phyloP scores from a whole-genome alignment of 805 yeast species.

The Myxozyma kluyveri region DNA sequence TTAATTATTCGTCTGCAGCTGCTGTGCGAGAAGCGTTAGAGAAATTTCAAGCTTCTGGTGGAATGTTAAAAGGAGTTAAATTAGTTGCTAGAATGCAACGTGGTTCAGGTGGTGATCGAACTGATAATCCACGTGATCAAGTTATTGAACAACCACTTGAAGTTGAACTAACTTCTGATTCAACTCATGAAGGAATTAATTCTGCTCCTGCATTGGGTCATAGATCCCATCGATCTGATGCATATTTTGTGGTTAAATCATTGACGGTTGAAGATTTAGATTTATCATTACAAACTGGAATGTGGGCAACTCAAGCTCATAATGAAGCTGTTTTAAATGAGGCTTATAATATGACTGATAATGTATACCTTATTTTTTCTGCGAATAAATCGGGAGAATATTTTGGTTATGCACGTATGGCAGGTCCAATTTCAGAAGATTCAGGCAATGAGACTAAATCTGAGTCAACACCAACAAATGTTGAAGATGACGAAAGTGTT shows the following conservation, averaged over 20 bases:
- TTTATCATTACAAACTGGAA: slow-evolving; percentile 37
- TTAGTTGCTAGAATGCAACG: slow-evolving; percentile 37
- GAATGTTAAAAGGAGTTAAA: slow-evolving; percentile 37
- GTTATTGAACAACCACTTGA: background rate
- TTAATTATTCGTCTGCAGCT: slow-evolving; percentile 38
- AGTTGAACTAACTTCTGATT: background rate
- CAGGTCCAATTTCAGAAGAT: slow-evolving; percentile 30
- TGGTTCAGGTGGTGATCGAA: slow-evolving; percentile 23
- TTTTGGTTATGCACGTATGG: slow-evolving; percentile 44
- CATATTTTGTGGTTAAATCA: slow-evolving; percentile 44
- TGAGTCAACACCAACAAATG: slow-evolving; percentile 3
- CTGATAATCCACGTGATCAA: no score
- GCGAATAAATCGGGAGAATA: slow-evolving; percentile 44
- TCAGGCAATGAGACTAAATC: slow-evolving; percentile 1
- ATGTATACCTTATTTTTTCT: slow-evolving; percentile 42
- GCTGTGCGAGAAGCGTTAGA: slow-evolving; percentile 38
- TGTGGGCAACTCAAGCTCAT: slow-evolving; percentile 45
- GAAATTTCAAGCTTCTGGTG: slow-evolving; percentile 34
- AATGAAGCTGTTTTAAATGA: slow-evolving; percentile 41
- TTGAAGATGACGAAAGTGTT: no score
- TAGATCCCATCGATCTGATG: slow-evolving; percentile 19
- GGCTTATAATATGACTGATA: slow-evolving; percentile 38
- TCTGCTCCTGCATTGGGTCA: background rate
- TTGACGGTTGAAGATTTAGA: slow-evolving; percentile 41
- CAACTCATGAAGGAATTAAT: background rate